Base-by-base conservation (phyloP, 768 basidiomycete genomes). In the Boletus fagicola region DNA sequence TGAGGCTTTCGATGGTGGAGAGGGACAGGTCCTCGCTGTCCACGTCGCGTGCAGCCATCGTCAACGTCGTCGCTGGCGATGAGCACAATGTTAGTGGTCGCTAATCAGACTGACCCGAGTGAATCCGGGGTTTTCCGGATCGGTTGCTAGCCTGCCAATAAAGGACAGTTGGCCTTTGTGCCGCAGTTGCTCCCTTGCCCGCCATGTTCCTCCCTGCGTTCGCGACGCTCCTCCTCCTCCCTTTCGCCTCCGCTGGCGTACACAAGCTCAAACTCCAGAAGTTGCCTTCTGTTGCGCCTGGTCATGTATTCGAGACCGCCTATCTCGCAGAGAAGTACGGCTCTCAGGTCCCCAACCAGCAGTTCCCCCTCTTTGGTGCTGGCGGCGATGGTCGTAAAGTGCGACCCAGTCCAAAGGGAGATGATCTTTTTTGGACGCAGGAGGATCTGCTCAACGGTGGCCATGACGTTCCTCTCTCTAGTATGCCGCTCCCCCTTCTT, bases 311-410 rank as follows among this genome's bases (percentile, higher is more conserved):
- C 48, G 88, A 92, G 76, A 83, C 83, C 45, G 89, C 88, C 22
- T 93, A 91, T 72, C 88, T 98, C 56, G 86, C 88, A n/a, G 83
- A 93, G 80, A 98, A 99, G 80, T 97, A 98, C 80, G 86, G 91
- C 51, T 67, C 75, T 38, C 66, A 70, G 28, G 65, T 66, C 46
- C 72, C 69, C 31, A 78, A 81, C 66, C 74, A 73, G 60, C 77
- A 83, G 62, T 64, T 81, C 50, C 89, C 90, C 52, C 75, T 94
- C 54, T 77, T 88, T 64, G 92, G 91, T 46, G 78, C 85, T 39
- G 88, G 89, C 61, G 89, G 89, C 56, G 73, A 79, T 31, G 91
- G 90, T 53, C 86, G 92, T 63, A 77, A 75, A 59, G 68, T 82
- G 47, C 83, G 76, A 28, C 74, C 85, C 24, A 69, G 71, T 38